phyloP scores from a whole-genome alignment of 2,329 filamentous ascomycete species.

The Colletotrichum shisoi region DNA sequence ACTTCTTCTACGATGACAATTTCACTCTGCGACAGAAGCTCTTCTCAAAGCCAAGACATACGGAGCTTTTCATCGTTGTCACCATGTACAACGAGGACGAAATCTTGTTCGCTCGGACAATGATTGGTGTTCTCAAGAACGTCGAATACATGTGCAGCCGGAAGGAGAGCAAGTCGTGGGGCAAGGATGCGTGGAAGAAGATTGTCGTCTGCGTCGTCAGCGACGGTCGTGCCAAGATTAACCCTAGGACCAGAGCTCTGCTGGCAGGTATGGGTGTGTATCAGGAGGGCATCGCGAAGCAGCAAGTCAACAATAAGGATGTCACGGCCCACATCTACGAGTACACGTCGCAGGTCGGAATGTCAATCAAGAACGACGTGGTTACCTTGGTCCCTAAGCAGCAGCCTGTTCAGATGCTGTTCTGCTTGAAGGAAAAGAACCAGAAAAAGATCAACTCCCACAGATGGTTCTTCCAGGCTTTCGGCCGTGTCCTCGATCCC shows the following conservation, averaged over 20 bases:
- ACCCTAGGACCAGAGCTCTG: slow-evolving; percentile 85
- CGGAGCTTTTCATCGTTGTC: slow-evolving; percentile 93
- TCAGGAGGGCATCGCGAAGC: slow-evolving; percentile 97
- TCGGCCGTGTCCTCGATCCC: slow-evolving; percentile 88
- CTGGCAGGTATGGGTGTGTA: slow-evolving; percentile 95
- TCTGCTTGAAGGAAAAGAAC: slow-evolving; percentile 99
- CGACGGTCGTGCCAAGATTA: slow-evolving; percentile 96
- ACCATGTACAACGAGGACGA: slow-evolving; percentile 99
- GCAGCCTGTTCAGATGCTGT: slow-evolving; percentile 94
- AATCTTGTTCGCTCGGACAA: slow-evolving; percentile 90
- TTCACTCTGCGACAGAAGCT: slow-evolving; percentile 92
- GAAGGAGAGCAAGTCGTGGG: slow-evolving; percentile 95
- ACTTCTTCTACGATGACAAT: slow-evolving; percentile 84
- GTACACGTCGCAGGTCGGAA: slow-evolving; percentile 85
- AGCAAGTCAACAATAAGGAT: slow-evolving; percentile 95
- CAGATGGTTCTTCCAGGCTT: slow-evolving; percentile 98
- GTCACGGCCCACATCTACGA: slow-evolving; percentile 98
- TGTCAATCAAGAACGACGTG: slow-evolving; percentile 89
- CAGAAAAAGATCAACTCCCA: slow-evolving; percentile 99
- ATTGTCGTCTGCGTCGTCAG: slow-evolving; percentile 98
- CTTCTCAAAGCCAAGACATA: slow-evolving; percentile 90
- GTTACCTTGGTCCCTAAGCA: slow-evolving; percentile 84
- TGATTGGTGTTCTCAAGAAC: slow-evolving; percentile 98
- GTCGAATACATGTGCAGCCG: slow-evolving; percentile 97
- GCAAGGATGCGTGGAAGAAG: slow-evolving; percentile 99